Base-by-base conservation (phyloP, 2,329 filamentous ascomycete genomes). In the Chaetomium sp. region DNA sequence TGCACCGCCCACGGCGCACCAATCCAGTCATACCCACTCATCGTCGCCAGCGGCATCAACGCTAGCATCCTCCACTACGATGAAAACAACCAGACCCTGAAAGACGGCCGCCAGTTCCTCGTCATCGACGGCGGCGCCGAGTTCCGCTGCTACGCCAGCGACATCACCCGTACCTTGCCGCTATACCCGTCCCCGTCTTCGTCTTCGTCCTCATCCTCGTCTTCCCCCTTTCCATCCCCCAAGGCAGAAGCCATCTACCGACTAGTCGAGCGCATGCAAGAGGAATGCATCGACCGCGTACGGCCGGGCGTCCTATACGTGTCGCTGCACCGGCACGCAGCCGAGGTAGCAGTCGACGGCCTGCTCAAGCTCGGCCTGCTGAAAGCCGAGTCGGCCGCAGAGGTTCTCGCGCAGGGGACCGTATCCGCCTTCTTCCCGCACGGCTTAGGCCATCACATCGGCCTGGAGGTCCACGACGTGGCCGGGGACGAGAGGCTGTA, bases 41-140 rank as follows among this genome's bases (percentile, higher is more conserved):
- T 99, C 63, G 89, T 89, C 46, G 92, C 88, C 1, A 84, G 87
- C 1, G 92, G 92, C 1, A 68, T 77, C n/a, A 94, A 94, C 66
- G 91, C 88, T 5, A 85, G 87, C 11, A 91, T 88, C 0, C 76
- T 97, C 42, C 94, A 99, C 71, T 99, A 99, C 70, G 80, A 81
- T 44, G 82, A 80, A 52, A 97, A 99, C 68, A 79, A 95, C 65
- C 45, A 34, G 14, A 47, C 32, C 12, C 10, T n/a, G 2, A 33
- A 4, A 11, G 73, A 74, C 2, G 83, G 85, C 33, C 80, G 85
- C 55, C 83, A 91, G 66, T 78, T 91, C 35, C 74, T 97, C 36
- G 85, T 95, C 19, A 76, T 99, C 4, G 92, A 99, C 68, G 91
- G 92, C 1, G 91, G 90, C 2, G 87, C 85, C 62, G 92, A 97